Conservation (phyloP, 2,329 filamentous ascomycete species). For the Triangularia verruculosa region DNA sequence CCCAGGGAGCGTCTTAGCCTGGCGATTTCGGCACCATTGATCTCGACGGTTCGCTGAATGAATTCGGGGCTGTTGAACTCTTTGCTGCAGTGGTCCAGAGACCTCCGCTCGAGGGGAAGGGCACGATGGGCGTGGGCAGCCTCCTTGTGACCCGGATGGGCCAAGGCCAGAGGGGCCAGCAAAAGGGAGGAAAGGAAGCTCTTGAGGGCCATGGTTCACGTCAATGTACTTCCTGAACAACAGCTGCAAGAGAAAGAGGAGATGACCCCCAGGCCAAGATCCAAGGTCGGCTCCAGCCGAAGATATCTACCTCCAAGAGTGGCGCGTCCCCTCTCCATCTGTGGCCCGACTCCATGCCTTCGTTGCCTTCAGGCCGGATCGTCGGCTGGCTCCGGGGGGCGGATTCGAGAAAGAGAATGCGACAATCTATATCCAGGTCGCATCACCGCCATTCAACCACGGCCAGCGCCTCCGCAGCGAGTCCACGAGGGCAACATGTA, state of each 20-base stretch:
- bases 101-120: conserved; percentile 29
- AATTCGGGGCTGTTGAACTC: conserved; percentile 30
- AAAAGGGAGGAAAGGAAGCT: conserved; percentile 24
- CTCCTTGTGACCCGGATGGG: conserved; percentile 30
- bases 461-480: conserved; percentile 1
- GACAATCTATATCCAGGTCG: conserved; percentile 24
- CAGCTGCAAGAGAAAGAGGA: neutral
- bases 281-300: conserved; percentile 1
- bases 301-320: conserved; percentile 9
- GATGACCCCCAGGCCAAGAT: conserved; percentile 10
- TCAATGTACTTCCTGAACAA: neutral
- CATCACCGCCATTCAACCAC: conserved; percentile 21
- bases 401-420: conserved; percentile 4
- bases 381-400: neutral
- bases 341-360: neutral
- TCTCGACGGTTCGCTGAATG: conserved; percentile 29
- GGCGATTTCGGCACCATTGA: conserved; percentile 29
- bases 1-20: conserved; percentile 28
- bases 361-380: neutral
- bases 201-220: conserved; percentile 27
- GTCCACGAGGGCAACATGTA: neutral
- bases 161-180: conserved; percentile 27
- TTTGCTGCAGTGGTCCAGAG: conserved; percentile 30
- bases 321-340: neutral
- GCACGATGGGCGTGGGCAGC: conserved; percentile 27